Conservation (phyloP, 176 grass and related monocot species). For the Cenchrus americanus region DNA sequence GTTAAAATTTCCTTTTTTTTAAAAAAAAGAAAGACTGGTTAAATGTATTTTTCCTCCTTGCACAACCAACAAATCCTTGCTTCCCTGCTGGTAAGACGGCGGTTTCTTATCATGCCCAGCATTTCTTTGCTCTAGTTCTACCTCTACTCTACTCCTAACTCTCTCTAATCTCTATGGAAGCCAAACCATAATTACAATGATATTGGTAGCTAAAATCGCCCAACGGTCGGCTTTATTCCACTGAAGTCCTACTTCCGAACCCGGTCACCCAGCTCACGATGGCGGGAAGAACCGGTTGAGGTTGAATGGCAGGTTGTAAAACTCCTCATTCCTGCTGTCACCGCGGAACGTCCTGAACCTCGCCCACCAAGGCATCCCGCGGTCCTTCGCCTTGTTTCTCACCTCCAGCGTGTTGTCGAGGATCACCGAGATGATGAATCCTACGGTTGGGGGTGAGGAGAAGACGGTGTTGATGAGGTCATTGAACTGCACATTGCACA, state of each 20-base stretch:
- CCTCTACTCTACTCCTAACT: background rate
- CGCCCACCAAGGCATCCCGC: slow-evolving; percentile 86
- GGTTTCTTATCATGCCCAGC: slow-evolving; percentile 2
- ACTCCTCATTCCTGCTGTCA: slow-evolving; percentile 69
- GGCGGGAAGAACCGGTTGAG: slow-evolving; percentile 79
- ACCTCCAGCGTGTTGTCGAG: slow-evolving; percentile 78
- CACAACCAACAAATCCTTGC: background rate
- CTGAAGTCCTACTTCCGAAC: background rate
- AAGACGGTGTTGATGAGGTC: slow-evolving; percentile 82
- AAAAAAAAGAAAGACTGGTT: background rate
- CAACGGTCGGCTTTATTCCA: background rate
- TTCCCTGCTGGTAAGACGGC: background rate
- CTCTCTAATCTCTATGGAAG: slow-evolving; percentile 21
- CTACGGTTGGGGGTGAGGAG: slow-evolving; percentile 71
- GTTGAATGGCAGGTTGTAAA: slow-evolving; percentile 76
- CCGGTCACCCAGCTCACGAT: slow-evolving; percentile 25
- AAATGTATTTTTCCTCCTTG: background rate
- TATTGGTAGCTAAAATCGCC: background rate
- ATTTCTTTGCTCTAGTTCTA: slow-evolving; percentile 4
- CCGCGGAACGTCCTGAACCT: slow-evolving; percentile 70
- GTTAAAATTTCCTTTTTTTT: background rate
- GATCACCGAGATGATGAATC: slow-evolving; percentile 54
- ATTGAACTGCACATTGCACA: slow-evolving; percentile 66
- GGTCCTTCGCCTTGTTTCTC: slow-evolving; percentile 42
- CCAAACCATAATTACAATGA: slow-evolving; percentile 31